A percentile compares a stretch with the other conserved stretches of the same genome.
phyloP scores from a whole-genome alignment of 2,329 filamentous ascomycete species.

The Dactylellina drechsleri region DNA sequence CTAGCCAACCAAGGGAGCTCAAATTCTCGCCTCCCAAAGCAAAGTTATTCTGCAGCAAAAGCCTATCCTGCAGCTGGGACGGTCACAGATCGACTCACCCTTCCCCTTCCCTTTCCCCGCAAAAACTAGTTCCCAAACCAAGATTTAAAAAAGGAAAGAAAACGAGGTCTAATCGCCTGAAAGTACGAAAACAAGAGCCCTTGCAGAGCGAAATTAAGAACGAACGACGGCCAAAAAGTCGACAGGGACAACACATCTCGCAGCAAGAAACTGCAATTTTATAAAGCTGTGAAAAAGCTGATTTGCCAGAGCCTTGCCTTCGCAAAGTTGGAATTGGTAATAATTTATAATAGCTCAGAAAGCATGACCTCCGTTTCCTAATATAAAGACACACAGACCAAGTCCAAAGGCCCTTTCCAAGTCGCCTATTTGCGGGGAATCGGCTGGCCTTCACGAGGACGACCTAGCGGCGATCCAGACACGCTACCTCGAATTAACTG shows the following conservation, averaged over 20 bases:
- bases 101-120: slow-evolving; percentile 37
- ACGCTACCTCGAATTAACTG: slow-evolving; percentile 50
- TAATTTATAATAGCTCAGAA: slow-evolving; percentile 50
- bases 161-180: background rate
- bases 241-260: slow-evolving; percentile 54
- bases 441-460: slow-evolving; percentile 54
- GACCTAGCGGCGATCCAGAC: slow-evolving; percentile 53
- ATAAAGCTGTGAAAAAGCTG: slow-evolving; percentile 28
- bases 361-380: slow-evolving; percentile 42
- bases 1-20: slow-evolving; percentile 35
- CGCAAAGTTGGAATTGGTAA: slow-evolving; percentile 35
- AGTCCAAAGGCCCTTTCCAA: slow-evolving; percentile 33
- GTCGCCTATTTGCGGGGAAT: slow-evolving; percentile 52
- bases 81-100: slow-evolving; percentile 40
- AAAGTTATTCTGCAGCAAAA: slow-evolving; percentile 24
- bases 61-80: slow-evolving; percentile 34
- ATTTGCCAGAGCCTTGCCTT: slow-evolving; percentile 32
- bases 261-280: slow-evolving; percentile 39
- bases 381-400: slow-evolving; percentile 39
- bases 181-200: slow-evolving; percentile 26
- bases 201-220: slow-evolving; percentile 27
- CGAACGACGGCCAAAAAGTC: slow-evolving; percentile 31
- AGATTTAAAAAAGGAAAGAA: too few species aligned
- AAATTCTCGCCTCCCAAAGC: slow-evolving; percentile 40
- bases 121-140: slow-evolving; percentile 24